Percentiles rank a stretch among this genome's conserved stretches.
Evolutionary conservation across 371 early-diverging fungal genomes (phyloP).

Genomic region (Mortierella sp.): DNA sequence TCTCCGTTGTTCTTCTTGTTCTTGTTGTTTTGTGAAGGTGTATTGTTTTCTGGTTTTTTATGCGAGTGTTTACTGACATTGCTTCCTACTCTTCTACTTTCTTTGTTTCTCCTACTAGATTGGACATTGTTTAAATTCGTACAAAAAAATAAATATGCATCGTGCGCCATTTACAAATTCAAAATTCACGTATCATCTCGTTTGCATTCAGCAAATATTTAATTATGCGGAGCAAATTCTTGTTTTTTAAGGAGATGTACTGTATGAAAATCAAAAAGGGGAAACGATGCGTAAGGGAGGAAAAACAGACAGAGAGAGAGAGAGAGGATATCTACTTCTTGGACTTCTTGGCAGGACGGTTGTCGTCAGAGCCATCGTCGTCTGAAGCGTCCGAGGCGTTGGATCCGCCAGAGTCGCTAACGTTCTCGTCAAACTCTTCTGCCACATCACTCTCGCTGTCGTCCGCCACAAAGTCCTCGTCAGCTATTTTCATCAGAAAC

Average conservation of each 20-base stretch:
- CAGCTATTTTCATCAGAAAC: conserved; percentile 75
- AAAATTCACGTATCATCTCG: no score
- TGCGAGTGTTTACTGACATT: neutral
- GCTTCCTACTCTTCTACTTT: neutral
- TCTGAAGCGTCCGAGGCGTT: conserved; percentile 58
- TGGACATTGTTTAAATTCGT: conserved; percentile 44
- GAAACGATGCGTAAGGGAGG: neutral
- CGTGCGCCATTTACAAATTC: neutral
- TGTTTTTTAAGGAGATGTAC: neutral
- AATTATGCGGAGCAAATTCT: neutral
- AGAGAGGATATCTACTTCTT: conserved; percentile 20
- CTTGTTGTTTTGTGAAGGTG: neutral
- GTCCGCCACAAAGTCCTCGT: conserved; percentile 91
- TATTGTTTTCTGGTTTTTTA: neutral
- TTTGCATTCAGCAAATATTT: no score
- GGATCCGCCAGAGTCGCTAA: conserved; percentile 58
- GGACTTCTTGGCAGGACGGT: conserved; percentile 47
- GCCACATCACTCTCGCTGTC: conserved; percentile 89
- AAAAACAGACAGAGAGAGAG: neutral
- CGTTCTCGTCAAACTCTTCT: conserved; percentile 92
- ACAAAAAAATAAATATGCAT: conserved; percentile 13
- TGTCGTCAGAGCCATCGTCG: conserved; percentile 36
- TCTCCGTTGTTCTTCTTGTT: neutral
- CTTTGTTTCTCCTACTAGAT: conserved; percentile 1
- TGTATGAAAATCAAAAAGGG: conserved; percentile 3